A percentile compares a stretch with the other conserved stretches of the same genome.
These are phyloP conservation scores for Caryopteris hybrid DNA, from an alignment of 305 asterid species.

Conservation along the genomic window DNA sequence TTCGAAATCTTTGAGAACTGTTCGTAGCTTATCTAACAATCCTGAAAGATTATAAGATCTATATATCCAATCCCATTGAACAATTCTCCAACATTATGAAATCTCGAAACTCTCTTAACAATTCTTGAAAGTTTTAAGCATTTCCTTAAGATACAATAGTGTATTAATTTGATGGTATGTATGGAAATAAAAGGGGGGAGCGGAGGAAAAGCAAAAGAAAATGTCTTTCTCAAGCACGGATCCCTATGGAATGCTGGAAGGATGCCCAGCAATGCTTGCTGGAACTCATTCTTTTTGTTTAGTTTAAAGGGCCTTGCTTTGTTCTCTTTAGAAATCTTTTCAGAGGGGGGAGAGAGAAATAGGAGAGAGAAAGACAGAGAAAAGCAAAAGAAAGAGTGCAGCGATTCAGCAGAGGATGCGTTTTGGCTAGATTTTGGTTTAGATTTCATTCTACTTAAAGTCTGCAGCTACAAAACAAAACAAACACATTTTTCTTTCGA, in stretches of 20 bases:
- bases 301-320: conserved; percentile 69
- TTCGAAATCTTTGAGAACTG: too few relatives aligned
- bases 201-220: conserved; percentile 43
- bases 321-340: conserved; percentile 59
- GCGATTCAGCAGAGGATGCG: conserved; percentile 27
- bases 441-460: conserved; percentile 37
- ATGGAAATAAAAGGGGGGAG: conserved; percentile 17
- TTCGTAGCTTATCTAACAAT: too few relatives aligned
- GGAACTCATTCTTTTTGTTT: conserved; percentile 97
- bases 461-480: conserved; percentile 71
- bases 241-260: conserved; percentile 93
- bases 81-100: too few relatives aligned
- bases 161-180: neutral
- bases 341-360: conserved; percentile 24
- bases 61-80: too few relatives aligned
- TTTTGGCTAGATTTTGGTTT: conserved; percentile 39
- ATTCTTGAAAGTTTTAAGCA: too few relatives aligned
- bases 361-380: neutral
- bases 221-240: conserved; percentile 91
- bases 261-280: conserved; percentile 84
- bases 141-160: too few relatives aligned
- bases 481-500: neutral
- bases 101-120: too few relatives aligned
- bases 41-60: too few relatives aligned
- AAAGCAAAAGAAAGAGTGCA: conserved; percentile 5